phyloP scores from a whole-genome alignment of 352 stramenopile species.

The Hyaloperonospora arabidopsidis region DNA sequence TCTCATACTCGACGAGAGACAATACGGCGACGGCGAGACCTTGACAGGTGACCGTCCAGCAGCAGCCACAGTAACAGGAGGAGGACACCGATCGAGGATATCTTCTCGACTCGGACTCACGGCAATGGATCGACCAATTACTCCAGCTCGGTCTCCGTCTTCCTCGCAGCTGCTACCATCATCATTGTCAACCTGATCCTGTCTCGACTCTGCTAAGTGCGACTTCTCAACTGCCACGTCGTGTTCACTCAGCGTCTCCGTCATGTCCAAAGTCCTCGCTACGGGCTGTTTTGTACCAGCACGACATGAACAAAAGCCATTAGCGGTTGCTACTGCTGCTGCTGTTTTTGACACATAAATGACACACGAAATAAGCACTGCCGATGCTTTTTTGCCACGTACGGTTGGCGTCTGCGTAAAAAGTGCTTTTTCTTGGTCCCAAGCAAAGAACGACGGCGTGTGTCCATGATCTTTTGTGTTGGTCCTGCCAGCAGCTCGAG shows the following conservation, averaged over 20 bases:
- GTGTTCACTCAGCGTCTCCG: constrained; percentile 4
- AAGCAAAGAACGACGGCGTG: constrained; percentile 48
- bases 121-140: constrained; percentile 9
- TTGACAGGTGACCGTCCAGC: constrained; percentile 1
- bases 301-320: background rate
- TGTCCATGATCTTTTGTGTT: constrained; percentile 8
- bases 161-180: constrained; percentile 2
- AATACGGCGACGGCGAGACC: constrained; percentile 11
- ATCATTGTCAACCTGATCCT: constrained; percentile 12
- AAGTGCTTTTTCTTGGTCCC: constrained; percentile 20
- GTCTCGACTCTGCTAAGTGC: background rate
- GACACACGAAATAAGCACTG: background rate
- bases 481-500: constrained; percentile 29
- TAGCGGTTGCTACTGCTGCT: too few species aligned
- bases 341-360: too few species aligned
- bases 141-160: constrained; percentile 1
- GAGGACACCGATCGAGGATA: constrained; percentile 19
- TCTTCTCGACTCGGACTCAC: constrained; percentile 23
- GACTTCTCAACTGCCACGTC: constrained; percentile 13
- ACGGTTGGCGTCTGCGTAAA: constrained; percentile 10
- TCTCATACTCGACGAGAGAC: constrained; percentile 11
- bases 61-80: background rate
- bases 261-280: constrained; percentile 23
- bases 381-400: background rate
- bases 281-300: constrained; percentile 12